Evolutionary conservation across 2,329 filamentous ascomycete genomes (phyloP).

Genomic region (Aspergillus glaucus): DNA sequence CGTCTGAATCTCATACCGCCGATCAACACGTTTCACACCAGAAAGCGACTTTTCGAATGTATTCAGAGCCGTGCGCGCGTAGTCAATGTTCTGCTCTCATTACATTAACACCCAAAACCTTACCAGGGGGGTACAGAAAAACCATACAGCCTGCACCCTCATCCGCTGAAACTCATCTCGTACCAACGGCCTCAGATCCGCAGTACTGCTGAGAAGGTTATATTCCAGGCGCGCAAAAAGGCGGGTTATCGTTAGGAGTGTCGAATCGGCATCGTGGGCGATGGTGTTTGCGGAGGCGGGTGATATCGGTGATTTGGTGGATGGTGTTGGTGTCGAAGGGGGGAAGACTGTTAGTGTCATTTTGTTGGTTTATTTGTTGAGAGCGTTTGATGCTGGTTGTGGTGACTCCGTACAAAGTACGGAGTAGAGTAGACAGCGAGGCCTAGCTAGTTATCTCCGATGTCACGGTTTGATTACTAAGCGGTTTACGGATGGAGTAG

Average conservation of each 20-base stretch:
- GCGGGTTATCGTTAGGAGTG: slow-evolving; percentile 35
- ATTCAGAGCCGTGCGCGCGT: slow-evolving; percentile 37
- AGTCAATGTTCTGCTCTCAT: slow-evolving; percentile 36
- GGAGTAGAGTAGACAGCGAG: no score
- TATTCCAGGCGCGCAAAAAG: slow-evolving; percentile 39
- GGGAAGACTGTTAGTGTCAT: slow-evolving; percentile 17
- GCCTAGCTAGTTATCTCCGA: no score
- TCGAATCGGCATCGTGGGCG: slow-evolving; percentile 20
- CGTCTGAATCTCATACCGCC: slow-evolving; percentile 33
- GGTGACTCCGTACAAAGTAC: no score
- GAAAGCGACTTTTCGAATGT: slow-evolving; percentile 37
- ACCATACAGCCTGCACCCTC: slow-evolving; percentile 35
- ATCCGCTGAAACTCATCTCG: slow-evolving; percentile 38
- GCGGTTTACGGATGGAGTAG: no score
- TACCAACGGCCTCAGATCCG: slow-evolving; percentile 32
- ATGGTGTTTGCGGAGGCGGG: slow-evolving; percentile 4
- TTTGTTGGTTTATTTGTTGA: neutral
- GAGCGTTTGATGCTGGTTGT: neutral
- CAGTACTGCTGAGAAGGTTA: slow-evolving; percentile 35
- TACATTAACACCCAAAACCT: neutral
- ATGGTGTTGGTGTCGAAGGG: neutral
- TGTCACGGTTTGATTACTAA: no score
- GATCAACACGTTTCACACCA: slow-evolving; percentile 32
- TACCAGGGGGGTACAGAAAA: neutral
- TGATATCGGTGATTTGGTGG: slow-evolving; percentile 10